Evolutionary conservation across 177 flowering plant genomes (phyloP), one percentile per base, ranked within the genome.

Genomic region (Tripterygium wilfordii): DNA sequence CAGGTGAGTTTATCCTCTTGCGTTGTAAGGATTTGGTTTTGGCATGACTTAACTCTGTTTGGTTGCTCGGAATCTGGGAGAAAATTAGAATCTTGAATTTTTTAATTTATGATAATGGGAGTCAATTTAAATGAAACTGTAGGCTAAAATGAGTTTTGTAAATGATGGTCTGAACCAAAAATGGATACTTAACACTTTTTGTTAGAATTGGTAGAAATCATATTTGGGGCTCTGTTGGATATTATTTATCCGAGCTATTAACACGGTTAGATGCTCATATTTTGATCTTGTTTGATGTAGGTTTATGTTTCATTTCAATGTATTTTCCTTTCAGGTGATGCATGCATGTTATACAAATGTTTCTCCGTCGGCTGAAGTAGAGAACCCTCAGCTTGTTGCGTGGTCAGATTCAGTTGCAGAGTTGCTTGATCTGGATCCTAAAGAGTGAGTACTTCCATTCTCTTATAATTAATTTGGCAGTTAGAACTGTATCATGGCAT

Each of bases 371-470:
- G 92, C 53, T 50, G 85, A 82, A 67, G 90, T 85, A 25, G 92
- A 89, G 37, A 71, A 81, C 47, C 99, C 99, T 49, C 76, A 89
- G 63, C 90, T 94, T 53, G 92, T 94, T 53, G 88, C 77, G 0
- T 87, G 95, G 95, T 94, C 97, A 9, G 88, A 81, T 25, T 80
- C 88, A n/a, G 99, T 87, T 30, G 95, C 87, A 13, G 81, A 79
- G 53, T 62, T 84, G 53, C 83, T 94, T 51, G 91, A 85, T 51
- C 81, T 94, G 78, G 97, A 94, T 74, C 75, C 80, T 44, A 63
- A 75, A 62, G 99, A 94, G 99, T 94, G 69, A 82, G 99, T 65
- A 15, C 29, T 40, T 14, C 33, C n/a, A 22, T 21, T 38, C 15
- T 15, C 2, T 2, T 24, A 13, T 23, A 21, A 16, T 56, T 49